These are phyloP conservation scores for Irineochytrium annulatum DNA, from an alignment of 192 early-diverging fungal species.

Conservation along the genomic window DNA sequence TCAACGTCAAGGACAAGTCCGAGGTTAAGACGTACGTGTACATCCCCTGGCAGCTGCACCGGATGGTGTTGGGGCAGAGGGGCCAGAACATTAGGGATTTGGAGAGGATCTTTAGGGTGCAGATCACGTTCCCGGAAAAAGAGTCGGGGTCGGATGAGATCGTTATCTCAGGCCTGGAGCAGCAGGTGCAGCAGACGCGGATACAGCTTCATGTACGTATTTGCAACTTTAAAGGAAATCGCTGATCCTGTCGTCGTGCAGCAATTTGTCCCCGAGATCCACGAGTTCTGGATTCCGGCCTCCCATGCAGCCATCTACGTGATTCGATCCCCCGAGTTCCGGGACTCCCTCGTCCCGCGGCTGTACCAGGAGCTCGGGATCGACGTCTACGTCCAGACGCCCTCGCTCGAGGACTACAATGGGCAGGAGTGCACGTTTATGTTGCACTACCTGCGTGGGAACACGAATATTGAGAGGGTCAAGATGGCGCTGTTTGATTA, in stretches of 20 bases:
- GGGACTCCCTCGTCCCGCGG: constrained; percentile 5
- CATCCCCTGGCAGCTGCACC: constrained; percentile 60
- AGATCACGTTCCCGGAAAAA: constrained; percentile 60
- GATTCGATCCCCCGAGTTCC: constrained; percentile 48
- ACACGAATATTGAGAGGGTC: constrained; percentile 29
- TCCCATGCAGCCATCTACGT: constrained; percentile 31
- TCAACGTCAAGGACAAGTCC: constrained; percentile 41
- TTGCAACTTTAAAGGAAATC: neutral
- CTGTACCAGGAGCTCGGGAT: constrained; percentile 25
- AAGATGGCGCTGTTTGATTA: constrained; percentile 36
- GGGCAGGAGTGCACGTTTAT: constrained; percentile 33
- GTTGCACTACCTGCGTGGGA: constrained; percentile 32
- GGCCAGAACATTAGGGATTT: constrained; percentile 50
- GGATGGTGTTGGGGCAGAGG: constrained; percentile 47
- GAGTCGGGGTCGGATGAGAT: constrained; percentile 61
- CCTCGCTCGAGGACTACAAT: constrained; percentile 4
- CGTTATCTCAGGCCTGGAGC: constrained; percentile 53
- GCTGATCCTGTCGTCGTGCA: neutral
- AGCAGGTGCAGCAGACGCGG: constrained; percentile 48
- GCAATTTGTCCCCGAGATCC: constrained; percentile 55
- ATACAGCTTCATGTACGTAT: constrained; percentile 47
- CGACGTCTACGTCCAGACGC: constrained; percentile 32
- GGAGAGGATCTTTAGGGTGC: constrained; percentile 49
- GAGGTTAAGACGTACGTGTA: constrained; percentile 42
- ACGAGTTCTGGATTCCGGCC: constrained; percentile 47